A percentile compares a stretch with the other conserved stretches of the same genome.
phyloP scores from a whole-genome alignment of 768 basidiomycete species.

The Coprinopsis strossmayeri region DNA sequence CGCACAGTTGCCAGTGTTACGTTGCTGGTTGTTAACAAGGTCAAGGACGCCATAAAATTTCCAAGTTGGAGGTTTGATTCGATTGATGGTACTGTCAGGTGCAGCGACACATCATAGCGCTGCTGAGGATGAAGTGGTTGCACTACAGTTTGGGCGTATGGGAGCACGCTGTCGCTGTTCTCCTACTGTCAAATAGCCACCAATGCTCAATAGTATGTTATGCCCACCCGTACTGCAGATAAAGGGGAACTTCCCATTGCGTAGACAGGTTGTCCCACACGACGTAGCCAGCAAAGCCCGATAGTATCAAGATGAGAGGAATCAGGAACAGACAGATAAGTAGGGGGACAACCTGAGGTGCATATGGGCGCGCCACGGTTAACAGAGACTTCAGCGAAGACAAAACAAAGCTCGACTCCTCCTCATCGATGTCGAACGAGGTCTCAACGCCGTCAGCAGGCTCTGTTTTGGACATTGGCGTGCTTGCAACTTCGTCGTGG shows the following conservation, averaged over 20 bases:
- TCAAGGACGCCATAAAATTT: slow-evolving; percentile 77
- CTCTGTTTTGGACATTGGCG: slow-evolving; percentile 9
- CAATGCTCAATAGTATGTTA: not conserved
- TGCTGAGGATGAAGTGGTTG: slow-evolving; percentile 51
- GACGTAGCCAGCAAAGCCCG: slow-evolving; percentile 60
- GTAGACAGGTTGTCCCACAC: slow-evolving; percentile 71
- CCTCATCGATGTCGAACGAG: not conserved
- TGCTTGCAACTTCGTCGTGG: too few relatives aligned
- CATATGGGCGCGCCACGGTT: slow-evolving; percentile 39
- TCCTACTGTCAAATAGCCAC: slow-evolving; percentile 8
- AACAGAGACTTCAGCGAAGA: slow-evolving; percentile 1
- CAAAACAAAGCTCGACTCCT: slow-evolving; percentile 1
- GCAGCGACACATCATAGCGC: slow-evolving; percentile 69
- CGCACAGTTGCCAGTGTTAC: slow-evolving; percentile 55
- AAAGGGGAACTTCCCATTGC: slow-evolving; percentile 62
- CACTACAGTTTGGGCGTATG: slow-evolving; percentile 54
- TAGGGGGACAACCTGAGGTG: slow-evolving; percentile 61
- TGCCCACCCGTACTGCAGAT: slow-evolving; percentile 77
- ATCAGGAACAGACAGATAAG: slow-evolving; percentile 53
- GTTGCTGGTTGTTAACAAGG: slow-evolving; percentile 52
- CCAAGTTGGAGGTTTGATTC: slow-evolving; percentile 68
- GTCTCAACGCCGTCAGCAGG: not conserved
- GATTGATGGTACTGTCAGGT: slow-evolving; percentile 57
- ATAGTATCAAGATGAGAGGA: slow-evolving; percentile 55
- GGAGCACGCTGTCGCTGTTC: slow-evolving; percentile 53